Conservation (phyloP, 805 yeast species). For the Ogataea zsoltii region DNA sequence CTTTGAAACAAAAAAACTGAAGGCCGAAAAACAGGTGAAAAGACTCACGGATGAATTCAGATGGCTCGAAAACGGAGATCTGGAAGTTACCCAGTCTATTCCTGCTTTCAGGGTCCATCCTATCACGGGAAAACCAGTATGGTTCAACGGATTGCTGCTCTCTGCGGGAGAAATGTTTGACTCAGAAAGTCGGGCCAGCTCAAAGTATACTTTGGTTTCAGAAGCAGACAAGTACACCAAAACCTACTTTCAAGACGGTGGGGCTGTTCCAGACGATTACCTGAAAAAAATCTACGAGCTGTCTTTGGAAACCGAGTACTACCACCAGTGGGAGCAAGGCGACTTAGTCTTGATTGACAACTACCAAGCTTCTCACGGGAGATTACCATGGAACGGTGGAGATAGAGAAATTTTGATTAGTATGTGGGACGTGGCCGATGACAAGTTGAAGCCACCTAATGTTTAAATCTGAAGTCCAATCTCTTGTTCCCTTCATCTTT, state of each 20-base stretch:
- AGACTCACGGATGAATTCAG: slow-evolving; percentile 27
- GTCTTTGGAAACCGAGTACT: slow-evolving; percentile 15
- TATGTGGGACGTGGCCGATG: slow-evolving; percentile 33
- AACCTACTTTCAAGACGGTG: slow-evolving; percentile 20
- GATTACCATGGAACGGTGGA: slow-evolving; percentile 33
- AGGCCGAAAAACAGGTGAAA: slow-evolving; percentile 26
- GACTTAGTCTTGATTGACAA: slow-evolving; percentile 36
- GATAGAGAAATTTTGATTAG: slow-evolving; percentile 32
- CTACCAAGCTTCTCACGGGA: slow-evolving; percentile 36
- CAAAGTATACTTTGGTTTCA: slow-evolving; percentile 5
- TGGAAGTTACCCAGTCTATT: slow-evolving; percentile 27
- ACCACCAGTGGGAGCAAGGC: slow-evolving; percentile 33
- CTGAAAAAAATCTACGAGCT: slow-evolving; percentile 20
- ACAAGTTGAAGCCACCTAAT: slow-evolving; percentile 4
- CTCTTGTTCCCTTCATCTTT: slow-evolving; percentile 56
- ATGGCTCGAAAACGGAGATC: slow-evolving; percentile 28
- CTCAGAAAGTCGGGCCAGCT: slow-evolving; percentile 4
- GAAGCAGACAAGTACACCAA: background rate
- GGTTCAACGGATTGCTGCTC: slow-evolving; percentile 27
- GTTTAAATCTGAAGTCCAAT: slow-evolving; percentile 41
- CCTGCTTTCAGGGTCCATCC: slow-evolving; percentile 1
- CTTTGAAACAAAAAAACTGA: slow-evolving; percentile 30
- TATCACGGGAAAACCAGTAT: slow-evolving; percentile 20
- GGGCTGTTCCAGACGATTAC: slow-evolving; percentile 13
- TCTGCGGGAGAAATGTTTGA: slow-evolving; percentile 9